These are phyloP conservation scores for Ophiostoma sp. DNA, from an alignment of 2,329 filamentous ascomycete genomes.

Conservation along the genomic window DNA sequence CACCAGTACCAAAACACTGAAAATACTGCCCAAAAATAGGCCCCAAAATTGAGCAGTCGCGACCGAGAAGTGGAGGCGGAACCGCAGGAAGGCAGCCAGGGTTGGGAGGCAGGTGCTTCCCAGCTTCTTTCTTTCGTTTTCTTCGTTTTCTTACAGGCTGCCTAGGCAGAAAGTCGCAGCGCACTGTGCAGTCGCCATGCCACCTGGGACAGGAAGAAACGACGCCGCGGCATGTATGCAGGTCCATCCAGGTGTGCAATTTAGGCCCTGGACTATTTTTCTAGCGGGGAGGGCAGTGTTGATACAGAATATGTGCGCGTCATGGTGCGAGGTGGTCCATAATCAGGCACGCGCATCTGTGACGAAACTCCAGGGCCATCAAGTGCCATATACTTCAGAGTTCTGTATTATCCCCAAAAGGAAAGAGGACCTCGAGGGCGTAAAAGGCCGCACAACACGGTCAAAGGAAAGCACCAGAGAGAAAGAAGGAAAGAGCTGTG, in stretches of 20 bases:
- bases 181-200: neutral
- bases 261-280: neutral
- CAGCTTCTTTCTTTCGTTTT: neutral
- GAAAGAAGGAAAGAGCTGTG: neutral
- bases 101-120: neutral
- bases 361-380: neutral
- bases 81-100: neutral
- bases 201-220: neutral
- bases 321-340: neutral
- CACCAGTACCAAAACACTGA: neutral
- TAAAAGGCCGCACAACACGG: neutral
- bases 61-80: constrained; percentile 19
- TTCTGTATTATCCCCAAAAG: neutral
- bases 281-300: constrained; percentile 18
- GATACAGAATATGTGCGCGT: neutral
- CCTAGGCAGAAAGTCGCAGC: neutral
- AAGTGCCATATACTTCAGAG: neutral
- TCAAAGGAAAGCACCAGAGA: neutral
- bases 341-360: neutral
- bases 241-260: constrained; percentile 12
- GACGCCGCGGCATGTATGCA: neutral
- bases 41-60: neutral
- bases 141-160: constrained; percentile 4
- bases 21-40: neutral
- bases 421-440: neutral